These are phyloP conservation scores for Apiospora saccharicola DNA, from an alignment of 2,329 filamentous ascomycete genomes.

Conservation along the genomic window DNA sequence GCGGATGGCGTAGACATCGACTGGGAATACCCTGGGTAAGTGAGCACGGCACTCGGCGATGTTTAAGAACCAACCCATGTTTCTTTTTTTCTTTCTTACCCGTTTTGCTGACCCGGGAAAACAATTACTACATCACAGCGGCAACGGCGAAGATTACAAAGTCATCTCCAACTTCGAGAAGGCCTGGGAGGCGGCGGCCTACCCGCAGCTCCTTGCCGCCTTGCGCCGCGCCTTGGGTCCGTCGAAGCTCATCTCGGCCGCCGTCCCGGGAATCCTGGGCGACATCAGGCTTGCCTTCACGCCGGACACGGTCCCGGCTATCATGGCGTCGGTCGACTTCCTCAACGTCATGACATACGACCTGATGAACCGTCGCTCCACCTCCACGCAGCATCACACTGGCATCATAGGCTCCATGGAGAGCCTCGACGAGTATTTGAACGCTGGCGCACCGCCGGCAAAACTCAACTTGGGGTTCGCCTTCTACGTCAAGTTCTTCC, in stretches of 20 bases:
- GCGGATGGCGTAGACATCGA: slow-evolving; percentile 74
- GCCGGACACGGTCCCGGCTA: slow-evolving; percentile 60
- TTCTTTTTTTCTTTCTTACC: not conserved
- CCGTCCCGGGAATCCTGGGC: slow-evolving; percentile 66
- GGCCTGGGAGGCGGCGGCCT: slow-evolving; percentile 66
- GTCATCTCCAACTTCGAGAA: slow-evolving; percentile 65
- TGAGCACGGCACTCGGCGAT: not conserved
- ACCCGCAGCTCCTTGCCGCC: slow-evolving; percentile 65
- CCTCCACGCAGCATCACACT: slow-evolving; percentile 66
- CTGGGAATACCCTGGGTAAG: slow-evolving; percentile 61
- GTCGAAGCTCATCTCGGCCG: slow-evolving; percentile 69
- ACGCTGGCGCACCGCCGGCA: slow-evolving; percentile 59
- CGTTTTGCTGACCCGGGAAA: no score
- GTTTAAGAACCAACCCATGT: not conserved
- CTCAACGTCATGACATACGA: slow-evolving; percentile 79
- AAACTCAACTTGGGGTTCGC: slow-evolving; percentile 73
- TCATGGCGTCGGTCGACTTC: slow-evolving; percentile 68
- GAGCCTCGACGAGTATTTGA: slow-evolving; percentile 65
- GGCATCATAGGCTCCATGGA: slow-evolving; percentile 60
- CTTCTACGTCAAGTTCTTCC: slow-evolving; percentile 75
- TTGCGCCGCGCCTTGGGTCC: slow-evolving; percentile 65
- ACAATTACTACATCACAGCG: slow-evolving; percentile 48
- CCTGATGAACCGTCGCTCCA: slow-evolving; percentile 74
- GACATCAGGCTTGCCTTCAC: slow-evolving; percentile 74
- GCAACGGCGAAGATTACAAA: slow-evolving; percentile 76